Evolutionary conservation across 805 yeast genomes (phyloP).

Genomic region (Tetrapisispora nanseiensis): DNA sequence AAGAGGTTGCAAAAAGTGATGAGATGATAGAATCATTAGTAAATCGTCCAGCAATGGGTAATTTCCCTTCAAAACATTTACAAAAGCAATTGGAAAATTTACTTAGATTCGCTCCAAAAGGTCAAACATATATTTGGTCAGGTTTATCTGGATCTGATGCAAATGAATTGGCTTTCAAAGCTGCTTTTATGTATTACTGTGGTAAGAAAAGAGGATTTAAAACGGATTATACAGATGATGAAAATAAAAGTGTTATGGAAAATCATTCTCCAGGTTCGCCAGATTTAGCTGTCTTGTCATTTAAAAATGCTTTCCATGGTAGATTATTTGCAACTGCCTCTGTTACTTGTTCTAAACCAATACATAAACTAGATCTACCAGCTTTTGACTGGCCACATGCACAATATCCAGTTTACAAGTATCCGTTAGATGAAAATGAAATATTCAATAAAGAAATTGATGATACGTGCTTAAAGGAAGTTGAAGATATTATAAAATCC

Average conservation of each 20-base stretch:
- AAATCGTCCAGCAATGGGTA: conserved; percentile 60
- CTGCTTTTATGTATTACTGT: conserved; percentile 58
- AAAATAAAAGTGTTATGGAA: conserved; percentile 63
- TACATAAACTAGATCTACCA: conserved; percentile 88
- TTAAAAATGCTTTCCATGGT: conserved; percentile 88
- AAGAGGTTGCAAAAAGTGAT: conserved; percentile 47
- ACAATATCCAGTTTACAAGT: conserved; percentile 74
- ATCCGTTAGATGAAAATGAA: conserved; percentile 64
- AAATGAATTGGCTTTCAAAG: conserved; percentile 61
- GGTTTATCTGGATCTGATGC: conserved; percentile 62
- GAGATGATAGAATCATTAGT: conserved; percentile 56
- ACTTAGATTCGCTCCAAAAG: conserved; percentile 56
- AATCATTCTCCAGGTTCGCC: conserved; percentile 86
- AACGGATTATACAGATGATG: conserved; percentile 56
- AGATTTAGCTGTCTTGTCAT: conserved; percentile 73
- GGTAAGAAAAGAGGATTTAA: conserved; percentile 54
- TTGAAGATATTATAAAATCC: conserved; percentile 56
- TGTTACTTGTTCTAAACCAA: conserved; percentile 86
- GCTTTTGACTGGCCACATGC: conserved; percentile 97
- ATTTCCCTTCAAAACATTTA: conserved; percentile 52
- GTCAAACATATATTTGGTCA: conserved; percentile 51
- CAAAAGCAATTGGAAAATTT: conserved; percentile 38
- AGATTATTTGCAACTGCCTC: conserved; percentile 87
- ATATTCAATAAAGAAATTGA: conserved; percentile 69
- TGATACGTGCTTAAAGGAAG: conserved; percentile 64